Conservation (phyloP, 768 basidiomycete species). For the Goffeauzyma gilvescens region DNA sequence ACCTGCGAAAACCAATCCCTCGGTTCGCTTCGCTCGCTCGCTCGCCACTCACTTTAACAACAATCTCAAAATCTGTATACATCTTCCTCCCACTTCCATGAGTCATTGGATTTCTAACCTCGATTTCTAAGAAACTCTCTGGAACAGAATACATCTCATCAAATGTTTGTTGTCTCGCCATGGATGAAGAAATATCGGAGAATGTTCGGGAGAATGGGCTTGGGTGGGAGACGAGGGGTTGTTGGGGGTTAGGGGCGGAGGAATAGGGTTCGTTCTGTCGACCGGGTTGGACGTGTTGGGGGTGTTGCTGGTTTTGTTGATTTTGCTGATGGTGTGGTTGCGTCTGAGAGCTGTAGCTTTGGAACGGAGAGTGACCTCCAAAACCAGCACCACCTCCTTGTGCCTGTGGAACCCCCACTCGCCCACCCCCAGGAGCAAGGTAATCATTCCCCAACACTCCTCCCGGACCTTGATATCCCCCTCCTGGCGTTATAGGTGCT, state of each 20-base stretch:
- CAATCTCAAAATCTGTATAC: constrained; percentile 98
- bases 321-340: constrained; percentile 1
- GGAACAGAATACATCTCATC: constrained; percentile 98
- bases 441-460: too few relatives aligned
- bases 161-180: constrained; percentile 35
- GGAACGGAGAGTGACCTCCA: neutral
- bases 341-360: neutral
- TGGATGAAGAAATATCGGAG: constrained; percentile 26
- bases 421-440: too few relatives aligned
- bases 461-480: too few relatives aligned
- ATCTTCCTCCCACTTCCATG: constrained; percentile 95
- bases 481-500: neutral
- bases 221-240: neutral
- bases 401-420: too few relatives aligned
- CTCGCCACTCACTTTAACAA: constrained; percentile 75
- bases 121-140: constrained; percentile 92
- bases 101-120: constrained; percentile 89
- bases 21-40: too few relatives aligned
- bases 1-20: too few relatives aligned
- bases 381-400: too few relatives aligned
- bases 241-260: neutral
- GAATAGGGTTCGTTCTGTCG: neutral
- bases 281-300: neutral
- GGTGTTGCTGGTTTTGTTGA: neutral
- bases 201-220: constrained; percentile 28